These are phyloP conservation scores for Atkinsonella hypoxylon DNA, from an alignment of 2,329 filamentous ascomycete species.

Conservation along the genomic window DNA sequence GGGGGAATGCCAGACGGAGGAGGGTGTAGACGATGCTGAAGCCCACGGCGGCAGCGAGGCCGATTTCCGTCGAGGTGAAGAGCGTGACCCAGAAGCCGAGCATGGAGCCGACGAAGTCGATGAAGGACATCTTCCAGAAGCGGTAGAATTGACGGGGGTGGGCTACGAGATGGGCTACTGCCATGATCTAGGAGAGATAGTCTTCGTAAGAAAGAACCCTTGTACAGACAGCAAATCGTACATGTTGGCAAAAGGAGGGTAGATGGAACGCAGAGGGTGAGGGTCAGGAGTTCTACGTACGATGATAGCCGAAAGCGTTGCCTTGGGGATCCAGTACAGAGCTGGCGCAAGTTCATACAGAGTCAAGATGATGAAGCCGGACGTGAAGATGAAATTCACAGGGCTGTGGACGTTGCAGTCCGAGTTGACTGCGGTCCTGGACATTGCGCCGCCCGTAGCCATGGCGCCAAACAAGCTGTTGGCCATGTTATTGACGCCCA, in stretches of 20 bases:
- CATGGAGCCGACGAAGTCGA: conserved; percentile 52
- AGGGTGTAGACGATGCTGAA: conserved; percentile 53
- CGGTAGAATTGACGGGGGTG: conserved; percentile 46
- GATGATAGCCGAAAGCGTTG: conserved; percentile 53
- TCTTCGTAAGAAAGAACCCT: neutral
- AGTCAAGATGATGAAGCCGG: conserved; percentile 47
- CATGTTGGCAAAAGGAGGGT: neutral
- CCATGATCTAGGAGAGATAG: conserved; percentile 34
- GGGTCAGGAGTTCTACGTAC: conserved; percentile 14
- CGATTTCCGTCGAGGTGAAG: conserved; percentile 47
- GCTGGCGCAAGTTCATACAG: conserved; percentile 49
- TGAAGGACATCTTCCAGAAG: conserved; percentile 52
- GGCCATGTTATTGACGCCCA: conserved; percentile 49
- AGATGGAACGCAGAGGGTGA: neutral
- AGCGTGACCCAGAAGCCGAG: conserved; percentile 53
- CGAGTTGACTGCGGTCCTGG: conserved; percentile 54
- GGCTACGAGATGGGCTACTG: conserved; percentile 49
- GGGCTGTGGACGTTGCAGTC: conserved; percentile 51
- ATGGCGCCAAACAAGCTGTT: conserved; percentile 54
- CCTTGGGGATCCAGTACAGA: conserved; percentile 57
- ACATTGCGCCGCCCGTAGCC: conserved; percentile 55
- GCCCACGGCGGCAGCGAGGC: conserved; percentile 45
- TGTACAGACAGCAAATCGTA: neutral
- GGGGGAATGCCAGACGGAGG: conserved; percentile 44
- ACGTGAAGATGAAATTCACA: conserved; percentile 46